Conservation (phyloP, 495 filamentous ascomycete genomes). For the Aspergillus panamensis region DNA sequence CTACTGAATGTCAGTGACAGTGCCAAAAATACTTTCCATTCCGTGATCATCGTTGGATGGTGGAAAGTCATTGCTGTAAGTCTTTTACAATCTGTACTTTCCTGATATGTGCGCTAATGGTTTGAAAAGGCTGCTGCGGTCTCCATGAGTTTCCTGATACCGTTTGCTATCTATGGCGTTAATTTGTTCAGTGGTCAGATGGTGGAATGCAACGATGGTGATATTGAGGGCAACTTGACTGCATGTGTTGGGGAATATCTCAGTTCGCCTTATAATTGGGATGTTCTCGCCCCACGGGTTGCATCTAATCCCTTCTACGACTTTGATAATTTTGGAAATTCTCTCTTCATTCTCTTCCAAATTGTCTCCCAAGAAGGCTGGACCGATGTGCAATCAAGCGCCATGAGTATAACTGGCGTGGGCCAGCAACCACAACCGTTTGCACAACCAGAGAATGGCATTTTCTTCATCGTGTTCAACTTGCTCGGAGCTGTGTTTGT, state of each 20-base stretch:
- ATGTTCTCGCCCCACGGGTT: slow-evolving; percentile 74
- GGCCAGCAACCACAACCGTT: slow-evolving; percentile 65
- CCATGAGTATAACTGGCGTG: slow-evolving; percentile 74
- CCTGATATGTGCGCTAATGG: slow-evolving; percentile 9
- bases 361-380: slow-evolving; percentile 99
- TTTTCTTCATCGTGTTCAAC: slow-evolving; percentile 97
- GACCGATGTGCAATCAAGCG: slow-evolving; percentile 83
- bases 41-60: slow-evolving; percentile 86
- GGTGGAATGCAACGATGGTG: slow-evolving; percentile 72
- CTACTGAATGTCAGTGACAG: slow-evolving; percentile 95
- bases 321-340: slow-evolving; percentile 91
- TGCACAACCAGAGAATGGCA: slow-evolving; percentile 73
- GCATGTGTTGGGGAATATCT: slow-evolving; percentile 76
- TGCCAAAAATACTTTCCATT: slow-evolving; percentile 93
- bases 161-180: slow-evolving; percentile 91
- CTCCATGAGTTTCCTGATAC: slow-evolving; percentile 89
- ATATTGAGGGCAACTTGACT: slow-evolving; percentile 52
- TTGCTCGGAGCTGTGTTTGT: slow-evolving; percentile 96
- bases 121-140: slow-evolving; percentile 70
- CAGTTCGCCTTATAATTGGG: slow-evolving; percentile 76
- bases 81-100: neutral
- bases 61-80: slow-evolving; percentile 77
- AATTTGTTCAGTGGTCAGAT: slow-evolving; percentile 89
- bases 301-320: slow-evolving; percentile 79
- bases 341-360: slow-evolving; percentile 95